Conservation (phyloP, 257 asterid species). For the Nicotiana sylvestris region DNA sequence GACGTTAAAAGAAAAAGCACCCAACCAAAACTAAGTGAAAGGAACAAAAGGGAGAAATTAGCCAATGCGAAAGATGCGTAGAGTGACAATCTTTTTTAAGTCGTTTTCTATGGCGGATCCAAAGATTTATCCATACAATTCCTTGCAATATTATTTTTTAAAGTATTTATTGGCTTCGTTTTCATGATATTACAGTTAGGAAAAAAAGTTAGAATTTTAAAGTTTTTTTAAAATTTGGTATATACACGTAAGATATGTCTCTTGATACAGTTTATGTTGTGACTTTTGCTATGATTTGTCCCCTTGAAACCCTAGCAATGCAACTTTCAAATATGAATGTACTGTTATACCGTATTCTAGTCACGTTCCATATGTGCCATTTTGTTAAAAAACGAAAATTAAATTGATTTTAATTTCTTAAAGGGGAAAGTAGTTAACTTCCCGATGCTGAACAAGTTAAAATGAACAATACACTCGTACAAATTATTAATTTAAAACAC, state of each 20-base stretch:
- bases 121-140: not conserved
- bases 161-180: too few species aligned
- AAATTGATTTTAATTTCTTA: too few species aligned
- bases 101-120: constrained; percentile 7
- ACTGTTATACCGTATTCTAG: not conserved
- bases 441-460: too few species aligned
- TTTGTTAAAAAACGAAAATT: too few species aligned
- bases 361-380: not conserved
- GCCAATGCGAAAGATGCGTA: constrained; percentile 17
- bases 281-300: too few species aligned
- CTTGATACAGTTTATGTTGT: too few species aligned
- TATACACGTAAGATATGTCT: too few species aligned
- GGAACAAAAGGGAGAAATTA: constrained; percentile 13
- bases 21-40: constrained; percentile 12
- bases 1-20: not conserved
- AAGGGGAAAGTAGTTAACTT: too few species aligned
- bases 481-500: not conserved
- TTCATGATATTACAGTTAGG: too few species aligned
- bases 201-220: too few species aligned
- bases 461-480: not conserved
- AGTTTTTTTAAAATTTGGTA: too few species aligned
- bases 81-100: constrained; percentile 20
- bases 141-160: not conserved
- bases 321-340: not conserved
- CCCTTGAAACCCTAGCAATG: not conserved